A percentile compares a stretch with the other conserved stretches of the same genome.
These are phyloP conservation scores for Cucurbita pepo DNA, from an alignment of 306 rosid genomes.

Conservation along the genomic window DNA sequence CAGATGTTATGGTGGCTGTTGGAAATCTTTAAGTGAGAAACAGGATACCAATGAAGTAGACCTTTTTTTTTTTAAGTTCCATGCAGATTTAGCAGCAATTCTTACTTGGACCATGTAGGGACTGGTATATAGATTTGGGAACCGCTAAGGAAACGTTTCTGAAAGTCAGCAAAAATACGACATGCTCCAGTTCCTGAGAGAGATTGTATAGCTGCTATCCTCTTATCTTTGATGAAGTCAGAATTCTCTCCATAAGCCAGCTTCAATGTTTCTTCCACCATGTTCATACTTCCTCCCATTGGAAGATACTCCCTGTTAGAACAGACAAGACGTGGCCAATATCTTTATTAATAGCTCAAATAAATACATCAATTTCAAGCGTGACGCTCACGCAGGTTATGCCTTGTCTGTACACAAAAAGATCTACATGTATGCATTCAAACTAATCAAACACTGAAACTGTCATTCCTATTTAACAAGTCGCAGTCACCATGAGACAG, in stretches of 20 bases:
- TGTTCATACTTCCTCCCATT: constrained; percentile 70
- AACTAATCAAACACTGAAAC: neutral
- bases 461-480: neutral
- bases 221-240: constrained; percentile 62
- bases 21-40: constrained; percentile 14
- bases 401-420: neutral
- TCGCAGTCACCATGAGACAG: neutral
- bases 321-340: neutral
- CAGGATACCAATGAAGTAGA: neutral
- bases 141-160: constrained; percentile 69
- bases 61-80: neutral
- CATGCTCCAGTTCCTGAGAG: constrained; percentile 98
- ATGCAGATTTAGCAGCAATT: neutral
- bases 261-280: constrained; percentile 84
- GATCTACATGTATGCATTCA: neutral
- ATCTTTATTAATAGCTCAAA: neutral
- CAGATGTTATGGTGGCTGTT: constrained; percentile 94
- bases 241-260: constrained; percentile 88
- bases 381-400: neutral
- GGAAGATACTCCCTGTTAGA: constrained; percentile 86
- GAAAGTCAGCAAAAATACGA: constrained; percentile 85
- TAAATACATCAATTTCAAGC: neutral
- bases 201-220: constrained; percentile 89
- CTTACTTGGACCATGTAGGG: constrained; percentile 93
- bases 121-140: constrained; percentile 73